phyloP scores from a whole-genome alignment of 768 basidiomycete genomes.

The Jaapia argillacea region DNA sequence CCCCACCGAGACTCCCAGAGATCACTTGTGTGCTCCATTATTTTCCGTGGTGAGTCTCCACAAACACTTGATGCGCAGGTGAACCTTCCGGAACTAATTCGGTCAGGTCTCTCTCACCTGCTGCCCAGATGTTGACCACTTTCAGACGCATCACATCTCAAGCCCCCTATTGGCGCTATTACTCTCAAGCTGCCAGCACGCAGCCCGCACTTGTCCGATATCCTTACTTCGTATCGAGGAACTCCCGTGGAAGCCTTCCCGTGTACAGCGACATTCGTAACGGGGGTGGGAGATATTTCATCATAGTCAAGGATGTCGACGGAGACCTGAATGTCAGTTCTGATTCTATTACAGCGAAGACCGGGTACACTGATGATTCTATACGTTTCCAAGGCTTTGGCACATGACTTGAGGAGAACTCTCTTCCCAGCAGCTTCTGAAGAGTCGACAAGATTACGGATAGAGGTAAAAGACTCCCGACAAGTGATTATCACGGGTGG shows the following conservation, averaged over 20 bases:
- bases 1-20: no score
- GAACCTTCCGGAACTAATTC: no score
- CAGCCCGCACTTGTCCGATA: conserved; percentile 4
- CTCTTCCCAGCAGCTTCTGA: conserved; percentile 39
- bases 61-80: no score
- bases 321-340: conserved; percentile 46
- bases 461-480: conserved; percentile 35
- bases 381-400: conserved; percentile 36
- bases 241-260: conserved; percentile 55
- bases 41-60: no score
- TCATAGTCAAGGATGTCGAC: conserved; percentile 59
- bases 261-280: conserved; percentile 72
- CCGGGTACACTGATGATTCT: conserved; percentile 5
- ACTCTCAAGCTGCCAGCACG: background rate
- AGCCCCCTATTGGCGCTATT: background rate
- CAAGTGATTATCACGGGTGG: conserved; percentile 55
- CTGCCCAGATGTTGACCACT: background rate
- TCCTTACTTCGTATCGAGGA: conserved; percentile 57
- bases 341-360: conserved; percentile 5
- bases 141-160: background rate
- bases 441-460: conserved; percentile 38
- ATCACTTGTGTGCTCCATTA: no score
- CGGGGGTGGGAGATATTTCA: conserved; percentile 44
- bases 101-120: no score
- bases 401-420: conserved; percentile 39